Base-by-base conservation (phyloP, 1,284 basidiomycete genomes). In the Sporisorium exsertum region DNA sequence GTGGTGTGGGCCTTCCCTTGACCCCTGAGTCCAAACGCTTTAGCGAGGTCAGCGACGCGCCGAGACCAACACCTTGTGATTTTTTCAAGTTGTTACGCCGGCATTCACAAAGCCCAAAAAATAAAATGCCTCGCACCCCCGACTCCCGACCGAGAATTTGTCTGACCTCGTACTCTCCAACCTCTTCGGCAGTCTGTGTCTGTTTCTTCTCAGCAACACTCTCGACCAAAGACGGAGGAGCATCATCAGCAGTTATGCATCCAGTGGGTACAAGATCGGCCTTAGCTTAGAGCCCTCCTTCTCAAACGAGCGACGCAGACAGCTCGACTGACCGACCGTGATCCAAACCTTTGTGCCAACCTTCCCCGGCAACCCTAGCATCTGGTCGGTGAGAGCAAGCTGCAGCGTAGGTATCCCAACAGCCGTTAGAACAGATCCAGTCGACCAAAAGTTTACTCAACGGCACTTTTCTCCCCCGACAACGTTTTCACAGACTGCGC, bases 401-500 rank as follows among this genome's bases (percentile, higher is more conserved):
- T 72, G 58, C 65, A 72, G 32, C 70, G 74, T 77, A 51, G 56
- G 74, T 72, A 20, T 32, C 26, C 43, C 10, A 6, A 29, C 13
- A 3, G 9, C 5, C 18, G 5, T 12, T 29, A 6, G 46, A 46
- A 46, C 20, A 5, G 26, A n/a, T 50, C 27, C 16, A 49, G 0
- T 9, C 18, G 22, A 16, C 37, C 13, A 18, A 40, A 4, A 40
- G 5, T 16, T 2, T 18, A 13, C 3, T 27, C 24, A 26, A 13
- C 26, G 33, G 13, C 26, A 12, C 20, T 22, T 15, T 5, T 45
- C 3, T 16, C 13, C 52, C 8, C 26, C 4, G 9, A n/a, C n/a
- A n/a, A n/a, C n/a, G n/a, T n/a, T n/a, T n/a, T n/a, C 29, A 33
- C 66, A 79, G 77, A 74, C 49, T 81, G 79, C 55, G 77, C 74